Evolutionary conservation across 257 asterid species (phyloP).

Genomic region (Ilex aquifolium): DNA sequence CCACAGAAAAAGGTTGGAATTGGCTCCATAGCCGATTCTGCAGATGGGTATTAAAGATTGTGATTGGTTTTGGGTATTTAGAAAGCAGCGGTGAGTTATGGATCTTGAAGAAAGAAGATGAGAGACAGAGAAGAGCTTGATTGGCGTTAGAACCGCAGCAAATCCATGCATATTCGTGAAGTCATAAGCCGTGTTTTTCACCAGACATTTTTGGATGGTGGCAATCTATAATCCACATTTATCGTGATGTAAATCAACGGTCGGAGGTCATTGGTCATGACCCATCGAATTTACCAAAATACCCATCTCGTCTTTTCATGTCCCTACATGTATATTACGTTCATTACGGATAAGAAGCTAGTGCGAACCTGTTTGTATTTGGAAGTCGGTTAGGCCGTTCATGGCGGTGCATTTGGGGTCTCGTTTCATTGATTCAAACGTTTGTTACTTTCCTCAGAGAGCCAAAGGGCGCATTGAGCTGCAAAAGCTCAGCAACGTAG

Average conservation of each 20-base stretch:
- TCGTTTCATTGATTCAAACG: neutral
- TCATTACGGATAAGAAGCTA: too few relatives aligned
- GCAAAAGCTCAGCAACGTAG: neutral
- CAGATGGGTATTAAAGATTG: conserved; percentile 16
- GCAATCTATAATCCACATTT: neutral
- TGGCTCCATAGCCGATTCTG: conserved; percentile 30
- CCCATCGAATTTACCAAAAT: neutral
- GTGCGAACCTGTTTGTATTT: neutral
- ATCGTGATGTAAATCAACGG: neutral
- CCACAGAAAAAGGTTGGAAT: conserved; percentile 7
- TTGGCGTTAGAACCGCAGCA: conserved; percentile 22
- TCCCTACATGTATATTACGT: too few relatives aligned
- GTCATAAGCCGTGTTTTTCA: conserved; percentile 11
- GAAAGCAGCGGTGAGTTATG: conserved; percentile 8
- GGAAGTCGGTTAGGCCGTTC: neutral
- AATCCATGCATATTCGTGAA: conserved; percentile 43
- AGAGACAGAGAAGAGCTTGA: neutral
- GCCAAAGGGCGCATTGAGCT: neutral
- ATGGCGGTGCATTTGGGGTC: neutral
- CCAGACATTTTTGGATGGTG: neutral
- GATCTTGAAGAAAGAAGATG: conserved; percentile 20
- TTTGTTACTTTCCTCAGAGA: neutral
- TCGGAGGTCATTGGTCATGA: neutral
- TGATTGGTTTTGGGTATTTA: conserved; percentile 6
- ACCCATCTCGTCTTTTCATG: neutral